These are phyloP conservation scores for Zygnema cylindricum DNA, from an alignment of 139 green algal species.

Conservation along the genomic window DNA sequence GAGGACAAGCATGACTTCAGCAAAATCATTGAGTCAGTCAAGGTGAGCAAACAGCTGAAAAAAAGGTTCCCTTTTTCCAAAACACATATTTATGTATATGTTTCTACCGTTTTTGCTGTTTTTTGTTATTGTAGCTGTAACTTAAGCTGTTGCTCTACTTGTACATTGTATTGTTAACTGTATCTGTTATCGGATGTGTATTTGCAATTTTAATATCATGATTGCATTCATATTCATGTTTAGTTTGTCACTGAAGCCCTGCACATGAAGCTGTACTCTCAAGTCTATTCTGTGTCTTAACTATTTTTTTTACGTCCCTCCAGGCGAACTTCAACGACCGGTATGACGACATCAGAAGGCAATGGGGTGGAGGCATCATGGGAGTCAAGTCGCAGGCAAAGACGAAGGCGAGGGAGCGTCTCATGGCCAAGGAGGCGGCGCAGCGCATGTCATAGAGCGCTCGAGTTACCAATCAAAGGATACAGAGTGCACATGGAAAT, in stretches of 20 bases:
- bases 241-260: too few species aligned
- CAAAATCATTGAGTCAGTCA: conserved; percentile 96
- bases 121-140: not conserved
- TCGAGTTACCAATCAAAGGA: not conserved
- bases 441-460: conserved; percentile 70
- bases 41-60: conserved; percentile 67
- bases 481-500: not conserved
- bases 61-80: not conserved
- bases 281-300: too few species aligned
- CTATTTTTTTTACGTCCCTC: not conserved
- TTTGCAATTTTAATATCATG: too few species aligned
- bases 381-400: conserved; percentile 95
- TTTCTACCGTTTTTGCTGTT: conserved; percentile 2
- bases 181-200: too few species aligned
- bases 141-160: too few species aligned
- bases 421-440: conserved; percentile 85
- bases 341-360: conserved; percentile 72
- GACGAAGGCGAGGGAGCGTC: conserved; percentile 80
- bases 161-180: too few species aligned
- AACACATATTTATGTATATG: not conserved
- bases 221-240: too few species aligned
- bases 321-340: conserved; percentile 84
- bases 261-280: too few species aligned
- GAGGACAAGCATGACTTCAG: conserved; percentile 97
- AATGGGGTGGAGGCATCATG: conserved; percentile 97